Conservation (phyloP, 805 yeast genomes). For the Debaryomyces hansenii region DNA sequence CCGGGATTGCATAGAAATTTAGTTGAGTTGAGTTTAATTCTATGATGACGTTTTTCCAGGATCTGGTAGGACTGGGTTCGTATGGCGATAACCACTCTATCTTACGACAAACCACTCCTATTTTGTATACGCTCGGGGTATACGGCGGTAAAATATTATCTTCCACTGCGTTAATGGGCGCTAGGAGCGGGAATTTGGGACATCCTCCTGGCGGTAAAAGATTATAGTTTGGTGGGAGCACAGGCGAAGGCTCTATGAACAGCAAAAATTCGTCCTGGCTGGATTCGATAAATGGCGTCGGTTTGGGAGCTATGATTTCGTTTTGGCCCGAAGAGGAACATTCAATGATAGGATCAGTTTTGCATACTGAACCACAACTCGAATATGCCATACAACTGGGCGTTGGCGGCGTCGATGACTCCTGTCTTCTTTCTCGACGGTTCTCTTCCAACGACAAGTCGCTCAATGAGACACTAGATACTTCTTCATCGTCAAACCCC, state of each 20-base stretch:
- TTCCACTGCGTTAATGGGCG: constrained; percentile 11
- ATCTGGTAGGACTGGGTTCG: constrained; percentile 61
- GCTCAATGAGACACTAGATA: background rate
- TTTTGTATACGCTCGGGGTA: constrained; percentile 61
- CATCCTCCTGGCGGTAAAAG: constrained; percentile 46
- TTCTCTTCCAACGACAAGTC: constrained; percentile 2
- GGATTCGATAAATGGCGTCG: background rate
- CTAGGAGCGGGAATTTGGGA: constrained; percentile 34
- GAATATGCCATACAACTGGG: background rate
- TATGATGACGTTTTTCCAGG: constrained; percentile 69
- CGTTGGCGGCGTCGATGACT: constrained; percentile 1
- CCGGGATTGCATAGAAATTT: constrained; percentile 55
- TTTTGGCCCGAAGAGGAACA: background rate
- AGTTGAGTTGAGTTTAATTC: constrained; percentile 87
- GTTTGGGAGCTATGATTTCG: background rate
- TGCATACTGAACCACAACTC: background rate
- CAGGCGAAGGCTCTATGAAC: constrained; percentile 39
- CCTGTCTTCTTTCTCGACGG: background rate
- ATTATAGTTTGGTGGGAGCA: constrained; percentile 36
- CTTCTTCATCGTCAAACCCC: background rate
- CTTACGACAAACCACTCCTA: constrained; percentile 62
- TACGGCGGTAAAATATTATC: constrained; percentile 60
- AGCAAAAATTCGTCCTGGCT: constrained; percentile 24
- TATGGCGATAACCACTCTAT: constrained; percentile 78
- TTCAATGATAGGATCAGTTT: background rate